Evolutionary conservation across 2,329 filamentous ascomycete genomes (phyloP).

Genomic region (Fusarium hainanense): DNA sequence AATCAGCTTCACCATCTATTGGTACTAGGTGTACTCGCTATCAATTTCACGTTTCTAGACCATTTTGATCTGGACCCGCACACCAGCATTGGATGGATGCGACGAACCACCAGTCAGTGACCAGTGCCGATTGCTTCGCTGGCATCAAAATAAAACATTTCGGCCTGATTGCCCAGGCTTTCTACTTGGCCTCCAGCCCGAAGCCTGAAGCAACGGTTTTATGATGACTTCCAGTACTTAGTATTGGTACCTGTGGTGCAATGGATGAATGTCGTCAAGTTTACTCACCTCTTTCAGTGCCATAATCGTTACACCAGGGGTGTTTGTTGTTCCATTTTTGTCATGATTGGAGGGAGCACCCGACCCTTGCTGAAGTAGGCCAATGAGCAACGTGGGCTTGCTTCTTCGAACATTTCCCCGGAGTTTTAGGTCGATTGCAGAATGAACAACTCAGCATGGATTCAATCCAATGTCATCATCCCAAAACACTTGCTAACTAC

Average conservation of each 20-base stretch:
- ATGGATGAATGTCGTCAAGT: constrained; percentile 9
- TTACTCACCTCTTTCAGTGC: neutral
- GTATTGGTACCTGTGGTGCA: neutral
- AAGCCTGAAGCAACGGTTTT: constrained; percentile 4
- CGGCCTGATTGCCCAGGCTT: neutral
- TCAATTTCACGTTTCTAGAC: constrained; percentile 7
- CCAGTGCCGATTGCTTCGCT: constrained; percentile 33
- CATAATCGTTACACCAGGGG: neutral
- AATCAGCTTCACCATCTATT: neutral
- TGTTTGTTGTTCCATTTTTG: constrained; percentile 10
- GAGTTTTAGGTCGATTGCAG: constrained; percentile 24
- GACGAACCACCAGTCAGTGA: constrained; percentile 1
- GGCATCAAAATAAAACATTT: constrained; percentile 19
- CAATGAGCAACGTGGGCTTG: constrained; percentile 7
- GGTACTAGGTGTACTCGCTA: neutral
- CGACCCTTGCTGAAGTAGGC: constrained; percentile 15
- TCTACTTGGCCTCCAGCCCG: neutral
- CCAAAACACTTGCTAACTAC: neutral
- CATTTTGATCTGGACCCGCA: constrained; percentile 21
- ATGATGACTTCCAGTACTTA: neutral
- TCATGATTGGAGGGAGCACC: constrained; percentile 23
- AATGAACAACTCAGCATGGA: constrained; percentile 20
- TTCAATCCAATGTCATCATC: neutral
- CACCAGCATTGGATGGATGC: constrained; percentile 14
- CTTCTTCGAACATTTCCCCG: constrained; percentile 33